A percentile compares a stretch with the other conserved stretches of the same genome.
Evolutionary conservation across 345 rosid species (phyloP).

Genomic region (Eucalyptus cloeziana): DNA sequence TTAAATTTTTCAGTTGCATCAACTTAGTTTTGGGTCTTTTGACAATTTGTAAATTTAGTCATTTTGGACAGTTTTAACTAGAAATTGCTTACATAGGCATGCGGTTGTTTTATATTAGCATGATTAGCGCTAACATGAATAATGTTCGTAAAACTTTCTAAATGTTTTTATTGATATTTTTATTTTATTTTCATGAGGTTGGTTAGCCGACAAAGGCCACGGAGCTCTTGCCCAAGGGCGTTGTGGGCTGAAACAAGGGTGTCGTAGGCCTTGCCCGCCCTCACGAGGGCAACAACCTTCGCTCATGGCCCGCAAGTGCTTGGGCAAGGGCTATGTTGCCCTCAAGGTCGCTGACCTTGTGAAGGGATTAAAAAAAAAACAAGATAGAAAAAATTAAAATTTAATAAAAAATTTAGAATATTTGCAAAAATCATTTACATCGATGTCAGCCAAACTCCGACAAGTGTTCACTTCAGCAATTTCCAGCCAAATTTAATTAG

Average conservation of each 20-base stretch:
- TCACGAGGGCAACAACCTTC: background rate
- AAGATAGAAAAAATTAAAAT: background rate
- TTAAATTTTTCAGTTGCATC: background rate
- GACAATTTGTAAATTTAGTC: rapidly evolving
- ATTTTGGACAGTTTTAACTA: background rate
- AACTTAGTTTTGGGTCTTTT: background rate
- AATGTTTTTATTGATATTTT: background rate
- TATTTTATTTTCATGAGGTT: no score
- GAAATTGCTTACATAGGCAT: background rate
- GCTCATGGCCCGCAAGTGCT: background rate
- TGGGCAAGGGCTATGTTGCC: background rate
- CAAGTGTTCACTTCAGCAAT: background rate
- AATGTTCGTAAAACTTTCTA: background rate
- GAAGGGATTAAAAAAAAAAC: no score
- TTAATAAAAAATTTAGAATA: no score
- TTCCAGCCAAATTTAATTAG: rapidly evolving
- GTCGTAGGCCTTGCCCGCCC: rapidly evolving
- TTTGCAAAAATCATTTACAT: background rate
- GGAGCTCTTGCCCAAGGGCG: background rate
- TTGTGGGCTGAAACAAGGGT: background rate
- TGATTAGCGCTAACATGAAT: background rate
- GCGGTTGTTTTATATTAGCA: no score
- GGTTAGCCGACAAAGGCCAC: rapidly evolving
- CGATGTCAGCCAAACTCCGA: rapidly evolving
- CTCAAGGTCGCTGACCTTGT: background rate